Evolutionary conservation across 805 yeast species (phyloP), one percentile per base, ranked within the genome.

Genomic region (Citeromyces nyonsensis): DNA sequence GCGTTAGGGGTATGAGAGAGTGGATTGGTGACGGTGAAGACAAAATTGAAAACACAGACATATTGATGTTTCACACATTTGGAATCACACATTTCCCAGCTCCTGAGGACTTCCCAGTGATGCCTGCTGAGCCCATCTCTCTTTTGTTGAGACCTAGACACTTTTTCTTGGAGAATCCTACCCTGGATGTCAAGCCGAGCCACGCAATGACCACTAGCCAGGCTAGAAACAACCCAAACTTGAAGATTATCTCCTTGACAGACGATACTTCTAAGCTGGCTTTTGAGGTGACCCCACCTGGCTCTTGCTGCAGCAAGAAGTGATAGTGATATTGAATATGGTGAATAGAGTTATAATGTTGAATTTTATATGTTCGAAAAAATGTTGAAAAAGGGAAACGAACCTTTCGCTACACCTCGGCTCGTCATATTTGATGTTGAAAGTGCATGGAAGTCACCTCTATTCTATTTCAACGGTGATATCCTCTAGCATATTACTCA

Each of bases 31-130:
- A 74, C 43, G 79, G 78, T 37, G 32, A 53, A 5, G 81, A 63
- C 35, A 49, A 51, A 13, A 58, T 74, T 45, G 78, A 70, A 42
- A 64, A 74, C 58, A 73, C 82, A 26, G 91, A 81, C 50, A 66
- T 80, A 38, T 66, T 80, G 33, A 57, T 75, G 45, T 81, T 73
- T 73, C 86, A 80, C 55, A 80, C 88, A 20, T 80, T 81, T 47
- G 91, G 91, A 46, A 70, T 80, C 42, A 73, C 88, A 24, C 93
- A 80, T 52, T 75, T 79, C 69, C 93, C 93, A 37, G 76, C 86
- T 10, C 88, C 91, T 37, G 91, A 80, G 59, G 93, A 80, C 54
- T 80, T 79, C 76, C 91, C 91, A 36, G 69, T 80, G 40, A 80
- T 80, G 91, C 91, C 91, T 31, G 78, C 84, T 32, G 93, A 80